These are phyloP conservation scores for Oryza nivara DNA, from an alignment of 176 grass and related monocot species.

Conservation along the genomic window DNA sequence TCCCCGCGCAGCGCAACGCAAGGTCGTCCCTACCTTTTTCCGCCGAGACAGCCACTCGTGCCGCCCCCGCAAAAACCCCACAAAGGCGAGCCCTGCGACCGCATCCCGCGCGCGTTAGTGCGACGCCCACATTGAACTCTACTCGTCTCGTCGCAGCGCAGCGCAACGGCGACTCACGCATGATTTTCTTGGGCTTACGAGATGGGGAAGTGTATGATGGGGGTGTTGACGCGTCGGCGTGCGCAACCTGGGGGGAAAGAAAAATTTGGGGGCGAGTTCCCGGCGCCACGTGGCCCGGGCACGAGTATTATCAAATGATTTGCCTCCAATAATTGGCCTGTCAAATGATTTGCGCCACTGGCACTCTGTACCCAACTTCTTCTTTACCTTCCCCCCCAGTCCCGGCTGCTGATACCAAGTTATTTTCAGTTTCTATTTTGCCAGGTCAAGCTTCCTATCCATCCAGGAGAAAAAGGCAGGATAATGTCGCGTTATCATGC, in stretches of 20 bases:
- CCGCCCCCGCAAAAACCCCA: neutral
- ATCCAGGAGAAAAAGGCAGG: constrained; percentile 17
- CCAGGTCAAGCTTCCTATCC: neutral
- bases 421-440: neutral
- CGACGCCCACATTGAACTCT: neutral
- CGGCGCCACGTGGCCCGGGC: constrained; percentile 32
- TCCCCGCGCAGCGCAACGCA: neutral
- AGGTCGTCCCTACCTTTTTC: neutral
- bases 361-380: constrained; percentile 14
- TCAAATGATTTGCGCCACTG: constrained; percentile 44
- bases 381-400: neutral
- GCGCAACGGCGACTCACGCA: neutral
- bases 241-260: neutral
- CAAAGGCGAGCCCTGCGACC: neutral
- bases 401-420: neutral
- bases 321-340: constrained; percentile 39
- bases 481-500: too few species aligned
- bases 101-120: neutral
- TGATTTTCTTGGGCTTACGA: neutral
- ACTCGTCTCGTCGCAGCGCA: neutral
- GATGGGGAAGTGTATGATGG: neutral
- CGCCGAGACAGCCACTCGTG: neutral
- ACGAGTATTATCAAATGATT: constrained; percentile 48
- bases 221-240: constrained; percentile 38
- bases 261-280: neutral